phyloP scores from a whole-genome alignment of 148 eudicot species.

The Camellia lanceoleosa region DNA sequence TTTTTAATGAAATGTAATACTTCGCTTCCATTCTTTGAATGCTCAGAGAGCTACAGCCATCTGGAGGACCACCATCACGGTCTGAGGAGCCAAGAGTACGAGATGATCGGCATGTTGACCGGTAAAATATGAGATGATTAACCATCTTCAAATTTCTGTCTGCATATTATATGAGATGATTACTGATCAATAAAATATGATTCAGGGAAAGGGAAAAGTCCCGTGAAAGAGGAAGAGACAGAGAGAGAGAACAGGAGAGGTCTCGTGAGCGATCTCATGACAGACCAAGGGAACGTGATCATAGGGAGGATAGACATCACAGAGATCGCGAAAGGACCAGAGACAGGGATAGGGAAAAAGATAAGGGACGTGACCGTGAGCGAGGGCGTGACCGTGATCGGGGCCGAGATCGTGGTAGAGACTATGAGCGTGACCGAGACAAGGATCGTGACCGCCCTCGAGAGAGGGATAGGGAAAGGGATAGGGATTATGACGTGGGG shows the following conservation, averaged over 20 bases:
- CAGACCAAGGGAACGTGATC: constrained; percentile 82
- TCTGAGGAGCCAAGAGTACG: constrained; percentile 86
- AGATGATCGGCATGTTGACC: constrained; percentile 63
- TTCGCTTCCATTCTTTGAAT: constrained; percentile 6
- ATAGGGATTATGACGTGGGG: constrained; percentile 52
- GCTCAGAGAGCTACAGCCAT: constrained; percentile 62
- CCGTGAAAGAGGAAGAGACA: constrained; percentile 79
- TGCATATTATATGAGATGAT: constrained; percentile 1
- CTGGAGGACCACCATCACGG: constrained; percentile 63
- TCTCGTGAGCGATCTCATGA: constrained; percentile 90
- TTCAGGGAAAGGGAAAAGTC: constrained; percentile 90
- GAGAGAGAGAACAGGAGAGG: constrained; percentile 64
- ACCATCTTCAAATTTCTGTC: background rate
- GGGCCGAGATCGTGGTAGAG: constrained; percentile 51
- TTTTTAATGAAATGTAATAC: background rate
- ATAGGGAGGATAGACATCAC: constrained; percentile 81
- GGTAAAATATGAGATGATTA: constrained; percentile 21
- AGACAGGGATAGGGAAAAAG: constrained; percentile 63
- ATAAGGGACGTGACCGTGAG: constrained; percentile 50
- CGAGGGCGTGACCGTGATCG: constrained; percentile 67
- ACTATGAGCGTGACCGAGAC: constrained; percentile 45
- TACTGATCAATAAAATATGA: constrained; percentile 12
- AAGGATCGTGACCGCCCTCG: constrained; percentile 41
- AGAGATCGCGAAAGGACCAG: constrained; percentile 83
- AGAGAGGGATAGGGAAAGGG: constrained; percentile 55